A percentile compares a stretch with the other conserved stretches of the same genome.
Evolutionary conservation across 2,329 filamentous ascomycete species (phyloP).

Genomic region (Paecilomyces niveus): DNA sequence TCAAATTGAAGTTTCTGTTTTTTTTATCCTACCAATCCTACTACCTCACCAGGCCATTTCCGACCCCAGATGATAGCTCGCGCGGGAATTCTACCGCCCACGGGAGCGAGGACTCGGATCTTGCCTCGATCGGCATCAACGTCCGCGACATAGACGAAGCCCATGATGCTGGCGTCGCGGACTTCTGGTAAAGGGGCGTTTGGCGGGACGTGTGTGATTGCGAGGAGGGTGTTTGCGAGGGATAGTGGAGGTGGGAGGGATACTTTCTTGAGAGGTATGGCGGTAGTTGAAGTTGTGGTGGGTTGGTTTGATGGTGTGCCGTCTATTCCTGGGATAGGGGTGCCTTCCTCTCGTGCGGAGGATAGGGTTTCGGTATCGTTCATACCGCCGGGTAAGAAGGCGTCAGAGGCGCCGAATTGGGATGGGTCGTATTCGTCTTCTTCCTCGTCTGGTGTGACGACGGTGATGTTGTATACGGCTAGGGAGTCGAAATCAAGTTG

Average conservation of each 20-base stretch:
- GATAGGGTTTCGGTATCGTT: slow-evolving; percentile 15
- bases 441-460: slow-evolving; percentile 48
- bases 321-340: slow-evolving; percentile 16
- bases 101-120: slow-evolving; percentile 73
- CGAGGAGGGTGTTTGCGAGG: slow-evolving; percentile 75
- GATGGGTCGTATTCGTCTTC: slow-evolving; percentile 41
- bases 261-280: slow-evolving; percentile 50
- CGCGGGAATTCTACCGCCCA: slow-evolving; percentile 72
- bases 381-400: slow-evolving; percentile 28
- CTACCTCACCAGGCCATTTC: slow-evolving; percentile 76
- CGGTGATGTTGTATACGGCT: slow-evolving; percentile 62
- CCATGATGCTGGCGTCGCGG: slow-evolving; percentile 75
- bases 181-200: slow-evolving; percentile 66
- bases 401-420: slow-evolving; percentile 21
- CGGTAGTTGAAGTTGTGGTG: slow-evolving; percentile 10
- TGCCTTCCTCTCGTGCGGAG: slow-evolving; percentile 11
- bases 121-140: slow-evolving; percentile 79
- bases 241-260: slow-evolving; percentile 51
- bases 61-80: slow-evolving; percentile 72
- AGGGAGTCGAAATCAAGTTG: slow-evolving; percentile 71
- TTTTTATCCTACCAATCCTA: slow-evolving; percentile 60
- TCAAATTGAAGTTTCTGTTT: not conserved
- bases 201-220: slow-evolving; percentile 70
- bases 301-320: slow-evolving; percentile 12
- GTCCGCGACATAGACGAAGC: slow-evolving; percentile 87